Base-by-base conservation (phyloP, 352 stramenopile genomes). In the Phytophthora fragariaefolia region DNA sequence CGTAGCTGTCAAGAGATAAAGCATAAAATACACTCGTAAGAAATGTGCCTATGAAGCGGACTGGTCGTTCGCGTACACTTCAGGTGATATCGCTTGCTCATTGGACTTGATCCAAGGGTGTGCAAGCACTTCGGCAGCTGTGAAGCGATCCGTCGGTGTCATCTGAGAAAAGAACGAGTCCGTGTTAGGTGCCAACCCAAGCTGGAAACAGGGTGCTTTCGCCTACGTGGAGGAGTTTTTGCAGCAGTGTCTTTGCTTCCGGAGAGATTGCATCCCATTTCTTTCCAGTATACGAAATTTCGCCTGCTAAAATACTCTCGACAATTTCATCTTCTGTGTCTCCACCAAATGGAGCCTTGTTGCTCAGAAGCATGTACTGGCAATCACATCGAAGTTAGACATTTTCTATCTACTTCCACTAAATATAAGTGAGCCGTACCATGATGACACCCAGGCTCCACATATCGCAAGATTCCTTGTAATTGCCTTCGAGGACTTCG, bases 361-460 rank as follows among this genome's bases (percentile, higher is more conserved):
- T 92, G 77, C 83, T 93, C 48, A 95, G 66, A 23, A 95, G 76
- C 86, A 93, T 95, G 65, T 85, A 95, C 85, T 92, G 36, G 34
- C 32, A 13, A 13, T n/a, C 32, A 38, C 32, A 12, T 38, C 32
- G 32, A 13, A 9, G 32, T 38, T 17, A 42, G 34, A n/a, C n/a
- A n/a, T n/a, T n/a, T n/a, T n/a, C n/a, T n/a, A n/a, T 5, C 6
- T 5, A 20, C 8, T 3, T 2, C 10, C 12, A 40, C n/a, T 40
- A n/a, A 17, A 27, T 26, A 13, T 13, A 27, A 15, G 12, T 28
- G 23, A 26, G 26, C 26, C 62, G 17, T 63, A 90, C 84, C 85
- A 93, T 95, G 58, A 93, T 89, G 18, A 95, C 79, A 9, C 86
- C 86, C 6, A 95, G 79, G 62, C 86, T 95, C 84, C 86, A 95